phyloP scores from a whole-genome alignment of 345 rosid genomes.

The Ceriops zippeliana region DNA sequence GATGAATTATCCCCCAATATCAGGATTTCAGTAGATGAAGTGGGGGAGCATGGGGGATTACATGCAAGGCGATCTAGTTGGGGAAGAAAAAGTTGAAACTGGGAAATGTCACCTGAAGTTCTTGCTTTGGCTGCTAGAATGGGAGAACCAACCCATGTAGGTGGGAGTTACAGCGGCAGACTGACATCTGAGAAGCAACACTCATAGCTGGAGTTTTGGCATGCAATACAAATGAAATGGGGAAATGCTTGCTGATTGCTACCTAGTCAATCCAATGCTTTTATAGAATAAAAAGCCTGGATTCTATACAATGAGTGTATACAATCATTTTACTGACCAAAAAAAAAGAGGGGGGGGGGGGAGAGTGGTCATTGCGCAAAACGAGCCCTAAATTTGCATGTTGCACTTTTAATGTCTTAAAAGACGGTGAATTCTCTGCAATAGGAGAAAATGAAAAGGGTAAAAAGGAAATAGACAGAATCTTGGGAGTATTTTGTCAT shows the following conservation, averaged over 20 bases:
- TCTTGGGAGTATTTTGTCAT: constrained; percentile 15
- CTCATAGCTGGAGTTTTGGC: constrained; percentile 30
- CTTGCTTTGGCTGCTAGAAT: constrained; percentile 87
- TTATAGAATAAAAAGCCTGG: no score
- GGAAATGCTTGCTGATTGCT: constrained; percentile 23
- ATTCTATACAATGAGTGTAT: no score
- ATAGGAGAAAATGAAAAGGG: no score
- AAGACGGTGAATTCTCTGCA: no score
- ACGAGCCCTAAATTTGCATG: constrained; percentile 1
- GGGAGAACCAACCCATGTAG: constrained; percentile 65
- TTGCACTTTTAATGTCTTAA: not conserved
- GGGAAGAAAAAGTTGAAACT: constrained; percentile 77
- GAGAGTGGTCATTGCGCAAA: not conserved
- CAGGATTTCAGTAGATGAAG: constrained; percentile 63
- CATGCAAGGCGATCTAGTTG: constrained; percentile 79
- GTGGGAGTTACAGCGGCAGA: constrained; percentile 51
- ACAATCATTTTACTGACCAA: no score
- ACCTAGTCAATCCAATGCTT: no score
- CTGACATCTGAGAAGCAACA: constrained; percentile 50
- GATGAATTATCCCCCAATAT: constrained; percentile 80
- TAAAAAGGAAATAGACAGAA: not conserved
- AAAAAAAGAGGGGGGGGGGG: no score
- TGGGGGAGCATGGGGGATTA: constrained; percentile 50
- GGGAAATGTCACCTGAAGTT: constrained; percentile 84
- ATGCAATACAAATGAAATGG: constrained; percentile 16